These are phyloP conservation scores for Onygena corvina DNA, from an alignment of 2,329 filamentous ascomycete genomes.

Conservation along the genomic window DNA sequence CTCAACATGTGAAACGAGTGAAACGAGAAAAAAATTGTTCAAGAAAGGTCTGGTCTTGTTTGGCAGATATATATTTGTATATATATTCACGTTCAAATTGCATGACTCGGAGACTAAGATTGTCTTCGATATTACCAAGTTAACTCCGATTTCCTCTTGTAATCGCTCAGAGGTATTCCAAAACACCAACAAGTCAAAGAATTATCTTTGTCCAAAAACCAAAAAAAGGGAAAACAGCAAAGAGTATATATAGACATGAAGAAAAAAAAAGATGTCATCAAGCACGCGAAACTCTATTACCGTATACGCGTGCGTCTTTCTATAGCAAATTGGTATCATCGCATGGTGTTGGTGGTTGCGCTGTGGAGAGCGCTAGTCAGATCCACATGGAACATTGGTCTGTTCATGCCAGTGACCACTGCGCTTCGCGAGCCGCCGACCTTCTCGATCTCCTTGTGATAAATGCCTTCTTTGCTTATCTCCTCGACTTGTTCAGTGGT, in stretches of 20 bases:
- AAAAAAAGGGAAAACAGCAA: background rate
- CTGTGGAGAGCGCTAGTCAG: constrained; percentile 78
- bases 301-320: background rate
- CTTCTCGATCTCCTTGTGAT: constrained; percentile 7
- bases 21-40: background rate
- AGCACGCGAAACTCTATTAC: constrained; percentile 1
- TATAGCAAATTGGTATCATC: constrained; percentile 5
- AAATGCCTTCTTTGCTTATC: background rate
- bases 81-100: background rate
- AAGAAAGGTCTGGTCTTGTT: background rate
- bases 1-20: background rate
- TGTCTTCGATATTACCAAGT: background rate
- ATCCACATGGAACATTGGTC: constrained; percentile 89
- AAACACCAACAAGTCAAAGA: background rate
- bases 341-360: constrained; percentile 60
- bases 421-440: constrained; percentile 36
- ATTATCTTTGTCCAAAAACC: background rate
- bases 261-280: background rate
- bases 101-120: background rate
- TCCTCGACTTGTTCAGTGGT: background rate
- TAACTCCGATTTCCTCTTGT: constrained; percentile 1
- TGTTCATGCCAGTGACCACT: constrained; percentile 71
- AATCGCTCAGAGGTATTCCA: constrained; percentile 5
- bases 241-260: background rate
- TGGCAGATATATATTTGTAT: background rate